Evolutionary conservation across 2,329 filamentous ascomycete species (phyloP).

Genomic region (Chrysoporthe austroafricana): DNA sequence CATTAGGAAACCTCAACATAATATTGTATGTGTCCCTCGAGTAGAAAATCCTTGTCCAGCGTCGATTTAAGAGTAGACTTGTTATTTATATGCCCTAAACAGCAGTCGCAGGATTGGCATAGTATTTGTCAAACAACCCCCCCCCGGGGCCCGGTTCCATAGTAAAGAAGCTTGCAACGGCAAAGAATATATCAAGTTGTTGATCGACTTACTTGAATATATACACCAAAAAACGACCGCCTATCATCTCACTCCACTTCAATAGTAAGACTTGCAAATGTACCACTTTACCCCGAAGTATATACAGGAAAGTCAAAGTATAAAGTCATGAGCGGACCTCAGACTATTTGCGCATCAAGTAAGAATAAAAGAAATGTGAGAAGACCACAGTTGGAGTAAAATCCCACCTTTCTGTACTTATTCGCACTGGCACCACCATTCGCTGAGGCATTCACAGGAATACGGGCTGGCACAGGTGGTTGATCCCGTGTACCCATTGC

Average conservation of each 20-base stretch:
- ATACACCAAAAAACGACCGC: neutral
- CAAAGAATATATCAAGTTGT: neutral
- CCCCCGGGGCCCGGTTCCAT: neutral
- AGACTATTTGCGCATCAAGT: neutral
- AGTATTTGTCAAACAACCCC: too few species aligned
- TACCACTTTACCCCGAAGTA: neutral
- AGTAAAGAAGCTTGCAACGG: neutral
- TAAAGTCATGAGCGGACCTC: neutral
- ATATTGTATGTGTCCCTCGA: too few species aligned
- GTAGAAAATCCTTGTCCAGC: too few species aligned
- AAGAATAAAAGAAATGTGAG: neutral
- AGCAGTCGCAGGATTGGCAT: too few species aligned
- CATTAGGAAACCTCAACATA: too few species aligned
- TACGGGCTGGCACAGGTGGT: conserved; percentile 22
- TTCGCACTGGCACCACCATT: conserved; percentile 27
- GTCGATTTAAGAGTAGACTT: too few species aligned
- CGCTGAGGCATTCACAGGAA: conserved; percentile 17
- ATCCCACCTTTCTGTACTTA: neutral
- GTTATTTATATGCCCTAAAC: too few species aligned
- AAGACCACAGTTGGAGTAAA: neutral
- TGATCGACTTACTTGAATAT: neutral
- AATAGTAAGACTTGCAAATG: neutral
- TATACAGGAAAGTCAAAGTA: conserved; percentile 2
- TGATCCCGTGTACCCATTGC: conserved; percentile 17
- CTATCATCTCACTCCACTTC: neutral